phyloP scores from a whole-genome alignment of 495 filamentous ascomycete genomes.

The Thozetella sp. region DNA sequence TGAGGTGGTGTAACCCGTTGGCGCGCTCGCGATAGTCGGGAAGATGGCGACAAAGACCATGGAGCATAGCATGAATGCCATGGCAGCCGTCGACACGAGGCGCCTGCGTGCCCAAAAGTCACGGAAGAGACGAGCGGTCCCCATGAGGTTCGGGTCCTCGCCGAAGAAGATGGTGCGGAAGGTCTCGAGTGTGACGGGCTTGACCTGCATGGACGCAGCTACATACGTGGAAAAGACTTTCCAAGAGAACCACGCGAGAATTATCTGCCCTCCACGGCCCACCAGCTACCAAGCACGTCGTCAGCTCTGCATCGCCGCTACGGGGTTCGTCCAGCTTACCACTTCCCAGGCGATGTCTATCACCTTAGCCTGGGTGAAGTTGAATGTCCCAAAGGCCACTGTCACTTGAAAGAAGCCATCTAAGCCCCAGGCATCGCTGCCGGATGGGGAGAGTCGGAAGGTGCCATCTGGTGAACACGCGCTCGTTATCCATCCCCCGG shows the following conservation, averaged over 20 bases:
- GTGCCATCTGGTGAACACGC: not conserved
- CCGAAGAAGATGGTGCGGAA: conserved; percentile 16
- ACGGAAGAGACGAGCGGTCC: not conserved
- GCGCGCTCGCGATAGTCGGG: conserved; percentile 27
- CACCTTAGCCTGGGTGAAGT: conserved; percentile 21
- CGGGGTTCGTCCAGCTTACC: conserved; percentile 10
- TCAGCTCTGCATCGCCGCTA: not conserved
- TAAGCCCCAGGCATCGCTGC: not conserved
- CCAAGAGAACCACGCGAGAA: conserved; percentile 22
- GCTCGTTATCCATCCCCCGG: not conserved
- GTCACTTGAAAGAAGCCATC: conserved; percentile 24
- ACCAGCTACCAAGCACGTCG: conserved; percentile 5
- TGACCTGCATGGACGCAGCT: conserved; percentile 17
- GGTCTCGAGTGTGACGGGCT: conserved; percentile 16
- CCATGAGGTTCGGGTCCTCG: conserved; percentile 8
- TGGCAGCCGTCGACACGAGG: not conserved
- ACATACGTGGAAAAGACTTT: conserved; percentile 16
- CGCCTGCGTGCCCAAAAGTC: not conserved
- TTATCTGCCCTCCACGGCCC: conserved; percentile 19
- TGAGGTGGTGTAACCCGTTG: conserved; percentile 27
- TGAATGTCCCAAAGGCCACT: conserved; percentile 14
- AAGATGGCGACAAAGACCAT: conserved; percentile 23
- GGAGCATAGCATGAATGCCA: not conserved
- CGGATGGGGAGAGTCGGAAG: not conserved
- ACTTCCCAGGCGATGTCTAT: conserved; percentile 29